Conservation (phyloP, 106 monocot species). For the Iris macrosiphon region DNA sequence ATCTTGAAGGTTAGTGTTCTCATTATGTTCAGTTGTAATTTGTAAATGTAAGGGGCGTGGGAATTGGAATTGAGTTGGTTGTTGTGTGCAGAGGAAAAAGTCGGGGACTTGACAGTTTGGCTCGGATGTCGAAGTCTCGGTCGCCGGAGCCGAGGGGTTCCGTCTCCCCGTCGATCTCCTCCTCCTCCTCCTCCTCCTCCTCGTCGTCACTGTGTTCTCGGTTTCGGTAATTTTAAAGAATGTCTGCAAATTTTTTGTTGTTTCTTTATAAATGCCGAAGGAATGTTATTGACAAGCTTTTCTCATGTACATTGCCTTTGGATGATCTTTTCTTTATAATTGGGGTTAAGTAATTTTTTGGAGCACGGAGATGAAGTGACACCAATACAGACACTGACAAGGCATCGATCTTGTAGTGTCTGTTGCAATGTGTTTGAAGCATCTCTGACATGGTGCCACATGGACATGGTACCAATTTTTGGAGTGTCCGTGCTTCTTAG, state of each 20-base stretch:
- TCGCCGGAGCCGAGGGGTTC: constrained; percentile 10
- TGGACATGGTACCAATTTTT: too few relatives aligned
- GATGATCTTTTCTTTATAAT: background rate
- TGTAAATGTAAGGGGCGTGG: background rate
- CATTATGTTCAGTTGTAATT: background rate
- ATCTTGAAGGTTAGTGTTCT: background rate
- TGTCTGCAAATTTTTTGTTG: background rate
- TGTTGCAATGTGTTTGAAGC: too few relatives aligned
- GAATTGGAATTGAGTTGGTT: background rate
- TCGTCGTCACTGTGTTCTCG: constrained; percentile 26
- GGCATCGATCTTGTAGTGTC: too few relatives aligned
- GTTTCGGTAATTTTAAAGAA: constrained; percentile 18
- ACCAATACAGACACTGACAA: too few relatives aligned
- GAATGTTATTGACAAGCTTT: background rate
- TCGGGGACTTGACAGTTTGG: background rate
- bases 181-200: constrained; percentile 23
- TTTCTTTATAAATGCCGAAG: too few relatives aligned
- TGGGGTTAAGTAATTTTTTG: background rate
- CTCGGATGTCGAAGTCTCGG: constrained; percentile 11
- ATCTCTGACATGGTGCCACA: too few relatives aligned
- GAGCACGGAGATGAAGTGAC: too few relatives aligned
- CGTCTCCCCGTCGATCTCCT: constrained; percentile 28
- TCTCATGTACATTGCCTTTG: background rate
- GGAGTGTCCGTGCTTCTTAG: too few relatives aligned
- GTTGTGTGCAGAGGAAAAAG: background rate